A percentile compares a stretch with the other conserved stretches of the same genome.
phyloP scores from a whole-genome alignment of 2,329 filamentous ascomycete species.

The Bipolaris oryzae region DNA sequence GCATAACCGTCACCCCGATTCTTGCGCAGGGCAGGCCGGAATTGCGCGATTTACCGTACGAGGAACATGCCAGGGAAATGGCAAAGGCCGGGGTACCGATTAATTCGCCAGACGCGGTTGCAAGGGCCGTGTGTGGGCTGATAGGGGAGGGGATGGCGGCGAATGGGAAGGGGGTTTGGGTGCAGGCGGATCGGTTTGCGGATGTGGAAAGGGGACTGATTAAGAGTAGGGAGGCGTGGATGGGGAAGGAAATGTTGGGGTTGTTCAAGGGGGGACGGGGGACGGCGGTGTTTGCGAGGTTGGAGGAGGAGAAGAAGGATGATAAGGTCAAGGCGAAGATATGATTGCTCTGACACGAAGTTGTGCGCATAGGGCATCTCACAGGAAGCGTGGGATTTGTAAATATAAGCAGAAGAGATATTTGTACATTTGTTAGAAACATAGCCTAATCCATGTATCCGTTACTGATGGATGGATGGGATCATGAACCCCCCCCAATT shows the following conservation, averaged over 20 bases:
- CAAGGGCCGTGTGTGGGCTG: constrained; percentile 53
- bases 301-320: constrained; percentile 27
- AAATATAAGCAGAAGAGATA: neutral
- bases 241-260: constrained; percentile 58
- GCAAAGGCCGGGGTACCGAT: constrained; percentile 53
- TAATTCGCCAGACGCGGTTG: constrained; percentile 54
- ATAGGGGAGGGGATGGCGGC: constrained; percentile 52
- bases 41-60: constrained; percentile 31
- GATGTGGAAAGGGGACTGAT: constrained; percentile 57
- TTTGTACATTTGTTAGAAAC: constrained; percentile 1
- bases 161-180: constrained; percentile 55
- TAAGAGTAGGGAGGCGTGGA: constrained; percentile 54
- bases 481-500: neutral
- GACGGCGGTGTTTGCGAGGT: constrained; percentile 39
- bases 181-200: constrained; percentile 52
- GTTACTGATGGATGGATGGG: neutral
- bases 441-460: neutral
- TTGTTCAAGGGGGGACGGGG: constrained; percentile 55
- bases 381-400: no score
- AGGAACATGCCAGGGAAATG: constrained; percentile 54
- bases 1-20: constrained; percentile 57
- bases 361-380: no score
- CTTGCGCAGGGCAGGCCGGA: constrained; percentile 42
- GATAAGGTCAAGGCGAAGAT: constrained; percentile 28
- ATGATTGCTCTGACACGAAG: constrained; percentile 3